phyloP scores from a whole-genome alignment of 257 asterid species.

The Forsythia viridissima region DNA sequence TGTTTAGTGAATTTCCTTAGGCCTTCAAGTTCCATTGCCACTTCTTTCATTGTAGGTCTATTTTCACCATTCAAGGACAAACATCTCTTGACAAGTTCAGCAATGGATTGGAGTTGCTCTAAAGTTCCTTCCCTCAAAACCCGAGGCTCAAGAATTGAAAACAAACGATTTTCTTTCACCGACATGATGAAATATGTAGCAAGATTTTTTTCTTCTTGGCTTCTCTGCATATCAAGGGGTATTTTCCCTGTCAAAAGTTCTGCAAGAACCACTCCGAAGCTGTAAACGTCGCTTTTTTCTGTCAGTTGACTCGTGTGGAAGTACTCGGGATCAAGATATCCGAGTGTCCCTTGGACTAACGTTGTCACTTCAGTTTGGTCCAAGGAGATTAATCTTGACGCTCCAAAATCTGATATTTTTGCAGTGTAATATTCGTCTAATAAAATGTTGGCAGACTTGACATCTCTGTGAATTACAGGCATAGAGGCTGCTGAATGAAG shows the following conservation, averaged over 20 bases:
- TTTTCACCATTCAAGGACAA: background rate
- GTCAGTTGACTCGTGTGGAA: constrained; percentile 34
- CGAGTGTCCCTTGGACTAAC: constrained; percentile 37
- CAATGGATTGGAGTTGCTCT: background rate
- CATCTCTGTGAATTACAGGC: constrained; percentile 45
- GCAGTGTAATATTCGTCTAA: constrained; percentile 24
- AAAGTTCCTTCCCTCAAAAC: background rate
- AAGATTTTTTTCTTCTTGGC: background rate
- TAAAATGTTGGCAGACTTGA: constrained; percentile 37
- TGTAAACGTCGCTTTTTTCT: constrained; percentile 37
- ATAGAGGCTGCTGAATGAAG: constrained; percentile 41
- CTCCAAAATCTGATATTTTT: constrained; percentile 40
- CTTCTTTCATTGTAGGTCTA: background rate
- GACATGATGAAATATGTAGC: background rate
- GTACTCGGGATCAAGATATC: constrained; percentile 41
- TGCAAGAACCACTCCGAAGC: constrained; percentile 43
- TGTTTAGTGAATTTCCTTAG: background rate
- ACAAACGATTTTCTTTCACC: background rate
- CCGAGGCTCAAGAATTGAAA: background rate
- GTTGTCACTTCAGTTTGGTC: constrained; percentile 39
- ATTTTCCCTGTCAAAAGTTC: constrained; percentile 43
- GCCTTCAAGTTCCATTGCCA: background rate
- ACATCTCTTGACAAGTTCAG: background rate
- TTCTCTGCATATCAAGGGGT: constrained; percentile 15
- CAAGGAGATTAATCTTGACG: constrained; percentile 33